A percentile compares a stretch with the other conserved stretches of the same genome.
These are phyloP conservation scores for Epithele typhae DNA, from an alignment of 768 basidiomycete genomes.

Conservation along the genomic window DNA sequence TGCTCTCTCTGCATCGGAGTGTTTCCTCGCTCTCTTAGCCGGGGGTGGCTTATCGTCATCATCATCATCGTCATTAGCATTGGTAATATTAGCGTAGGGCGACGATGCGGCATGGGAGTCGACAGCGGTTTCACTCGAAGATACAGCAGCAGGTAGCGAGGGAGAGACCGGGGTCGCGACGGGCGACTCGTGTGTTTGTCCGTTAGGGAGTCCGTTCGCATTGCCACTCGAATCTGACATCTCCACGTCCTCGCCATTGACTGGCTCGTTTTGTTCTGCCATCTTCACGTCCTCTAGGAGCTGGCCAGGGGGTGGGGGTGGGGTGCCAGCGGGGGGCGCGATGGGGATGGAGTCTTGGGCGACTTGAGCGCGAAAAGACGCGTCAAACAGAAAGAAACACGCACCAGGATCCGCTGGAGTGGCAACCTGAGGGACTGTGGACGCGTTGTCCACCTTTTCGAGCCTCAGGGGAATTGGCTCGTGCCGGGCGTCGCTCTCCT, in stretches of 20 bases:
- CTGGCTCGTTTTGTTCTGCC: constrained; percentile 35
- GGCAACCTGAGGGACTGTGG: constrained; percentile 40
- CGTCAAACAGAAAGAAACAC: constrained; percentile 18
- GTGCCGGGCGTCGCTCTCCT: constrained; percentile 65
- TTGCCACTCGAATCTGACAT: constrained; percentile 24
- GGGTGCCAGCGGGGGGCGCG: constrained; percentile 42
- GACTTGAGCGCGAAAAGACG: constrained; percentile 23
- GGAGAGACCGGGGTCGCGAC: constrained; percentile 18
- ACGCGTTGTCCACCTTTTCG: constrained; percentile 38
- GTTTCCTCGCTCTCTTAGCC: constrained; percentile 74
- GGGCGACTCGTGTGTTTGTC: constrained; percentile 20
- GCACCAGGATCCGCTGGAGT: constrained; percentile 50
- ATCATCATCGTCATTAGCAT: constrained; percentile 35
- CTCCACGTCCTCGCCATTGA: constrained; percentile 14
- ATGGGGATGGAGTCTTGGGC: constrained; percentile 39
- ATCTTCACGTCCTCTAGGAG: constrained; percentile 54
- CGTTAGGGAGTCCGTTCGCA: constrained; percentile 23
- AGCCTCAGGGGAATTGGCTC: constrained; percentile 52
- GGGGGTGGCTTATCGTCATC: constrained; percentile 68
- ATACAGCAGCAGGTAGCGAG: constrained; percentile 25
- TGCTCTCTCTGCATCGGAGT: constrained; percentile 73
- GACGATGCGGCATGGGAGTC: constrained; percentile 24
- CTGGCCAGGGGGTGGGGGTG: constrained; percentile 41
- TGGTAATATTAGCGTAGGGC: constrained; percentile 28
- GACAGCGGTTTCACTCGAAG: constrained; percentile 28